These are phyloP conservation scores for Plasmodium billcollinsi DNA, from an alignment of 169 alveolate species.

Conservation along the genomic window DNA sequence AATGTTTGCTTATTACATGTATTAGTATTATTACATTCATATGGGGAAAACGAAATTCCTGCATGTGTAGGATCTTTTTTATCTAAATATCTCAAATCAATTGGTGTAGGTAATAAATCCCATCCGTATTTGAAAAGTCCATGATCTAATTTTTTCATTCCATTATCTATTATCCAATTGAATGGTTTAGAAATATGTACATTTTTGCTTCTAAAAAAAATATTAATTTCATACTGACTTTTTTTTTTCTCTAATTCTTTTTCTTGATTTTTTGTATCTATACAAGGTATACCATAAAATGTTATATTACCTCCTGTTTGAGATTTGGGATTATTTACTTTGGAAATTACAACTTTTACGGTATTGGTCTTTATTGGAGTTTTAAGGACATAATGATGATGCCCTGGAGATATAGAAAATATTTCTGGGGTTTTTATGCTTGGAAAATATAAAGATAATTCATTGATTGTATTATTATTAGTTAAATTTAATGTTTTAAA, in stretches of 20 bases:
- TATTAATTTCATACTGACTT: conserved; percentile 61
- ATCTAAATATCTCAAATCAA: conserved; percentile 26
- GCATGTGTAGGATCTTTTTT: conserved; percentile 66
- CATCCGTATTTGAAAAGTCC: conserved; percentile 74
- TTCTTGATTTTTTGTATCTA: conserved; percentile 21
- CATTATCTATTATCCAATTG: conserved; percentile 73
- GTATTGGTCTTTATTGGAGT: conserved; percentile 61
- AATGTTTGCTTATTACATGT: conserved; percentile 41
- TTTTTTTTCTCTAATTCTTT: conserved; percentile 17
- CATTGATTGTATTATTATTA: conserved; percentile 79
- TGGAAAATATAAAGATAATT: conserved; percentile 79
- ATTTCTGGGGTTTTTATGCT: conserved; percentile 39
- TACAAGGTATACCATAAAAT: conserved; percentile 75
- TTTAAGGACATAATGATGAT: conserved; percentile 58
- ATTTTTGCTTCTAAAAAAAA: conserved; percentile 69
- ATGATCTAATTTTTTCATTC: conserved; percentile 39
- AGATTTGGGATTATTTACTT: conserved; percentile 45
- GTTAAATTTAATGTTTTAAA: conserved; percentile 79
- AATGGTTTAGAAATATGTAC: conserved; percentile 39
- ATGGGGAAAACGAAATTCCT: conserved; percentile 63
- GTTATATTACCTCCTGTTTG: conserved; percentile 63
- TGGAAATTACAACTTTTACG: conserved; percentile 71
- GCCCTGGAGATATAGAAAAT: conserved; percentile 69
- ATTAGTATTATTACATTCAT: conserved; percentile 45
- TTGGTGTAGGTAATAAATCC: conserved; percentile 71